These are phyloP conservation scores for Isoetes engelmannii DNA, from an alignment of 83 land plant species.

Conservation along the genomic window DNA sequence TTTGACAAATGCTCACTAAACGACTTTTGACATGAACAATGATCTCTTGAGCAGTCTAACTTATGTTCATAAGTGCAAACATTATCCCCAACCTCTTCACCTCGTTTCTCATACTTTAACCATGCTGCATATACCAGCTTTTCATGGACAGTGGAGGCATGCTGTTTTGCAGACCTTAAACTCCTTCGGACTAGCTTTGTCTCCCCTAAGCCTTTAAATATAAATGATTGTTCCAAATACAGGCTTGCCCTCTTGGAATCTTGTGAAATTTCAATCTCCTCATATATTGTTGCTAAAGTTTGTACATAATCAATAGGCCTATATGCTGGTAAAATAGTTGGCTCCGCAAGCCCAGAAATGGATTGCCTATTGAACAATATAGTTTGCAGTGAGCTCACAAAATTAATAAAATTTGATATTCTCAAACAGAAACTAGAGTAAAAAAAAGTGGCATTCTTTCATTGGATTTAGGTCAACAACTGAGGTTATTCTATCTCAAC, in stretches of 20 bases:
- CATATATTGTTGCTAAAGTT: background rate
- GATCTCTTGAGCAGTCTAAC: conserved; percentile 16
- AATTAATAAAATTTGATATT: background rate
- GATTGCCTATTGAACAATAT: background rate
- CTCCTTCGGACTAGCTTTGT: background rate
- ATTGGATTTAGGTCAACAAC: background rate
- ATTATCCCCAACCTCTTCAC: background rate
- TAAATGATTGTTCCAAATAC: conserved; percentile 2
- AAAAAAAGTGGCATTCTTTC: background rate
- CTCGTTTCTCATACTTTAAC: conserved; percentile 7
- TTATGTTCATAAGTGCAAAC: too few relatives aligned
- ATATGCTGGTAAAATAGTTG: background rate
- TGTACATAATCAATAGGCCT: conserved; percentile 7
- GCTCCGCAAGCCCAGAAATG: conserved; percentile 2
- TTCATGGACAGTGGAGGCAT: background rate
- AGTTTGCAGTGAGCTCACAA: background rate
- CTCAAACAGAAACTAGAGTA: background rate
- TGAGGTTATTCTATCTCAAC: background rate
- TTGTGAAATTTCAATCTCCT: background rate
- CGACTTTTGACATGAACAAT: conserved; percentile 33
- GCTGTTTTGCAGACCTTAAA: conserved; percentile 1
- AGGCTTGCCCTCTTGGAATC: background rate
- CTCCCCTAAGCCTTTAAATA: conserved; percentile 6
- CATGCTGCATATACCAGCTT: conserved; percentile 5
- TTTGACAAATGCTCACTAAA: background rate